Base-by-base conservation (phyloP, 2,329 filamentous ascomycete genomes). In the Phialocephala subalpina region DNA sequence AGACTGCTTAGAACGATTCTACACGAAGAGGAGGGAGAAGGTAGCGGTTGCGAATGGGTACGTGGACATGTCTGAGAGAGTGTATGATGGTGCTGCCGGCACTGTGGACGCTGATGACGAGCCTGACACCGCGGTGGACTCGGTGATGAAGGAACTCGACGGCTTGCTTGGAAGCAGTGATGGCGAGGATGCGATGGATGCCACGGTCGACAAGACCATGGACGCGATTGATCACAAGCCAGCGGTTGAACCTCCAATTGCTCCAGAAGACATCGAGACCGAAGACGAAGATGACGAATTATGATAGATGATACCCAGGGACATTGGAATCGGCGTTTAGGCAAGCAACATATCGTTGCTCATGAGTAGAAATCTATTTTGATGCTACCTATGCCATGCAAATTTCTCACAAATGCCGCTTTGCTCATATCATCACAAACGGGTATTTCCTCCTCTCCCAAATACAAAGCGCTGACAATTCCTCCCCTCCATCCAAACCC, bases 1-100 rank as follows among this genome's bases (percentile, higher is more conserved):
- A 67, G 89, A 90, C 70, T 94, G 88, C 77, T 81, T 98, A 29
- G 92, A 97, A 64, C 82, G 81, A 2, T 98, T 97, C 78, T 98
- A 98, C 81, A 80, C 82, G 68, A 83, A 83, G 71, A 83, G 94
- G 52, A 75, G 66, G 59, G 74, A 76, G 57, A 68, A 52, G 16
- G 40, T 76, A 42, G 66, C 38, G n/a, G 68, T 68, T 16, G 20
- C 66, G 53, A 68, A 69, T 36, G 63, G 42, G 25, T 61, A 65
- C 18, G 53, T 59, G 25, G 59, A 53, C 27, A 27, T 42, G 38
- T 47, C 18, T 35, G 65, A 60, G 57, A 57, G 57, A n/a, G 60
- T 11, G 25, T 11, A 27, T 65, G 59, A 63, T 52, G 25, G 55
- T n/a, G 45, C 16, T 29, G 9, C 25, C 3, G 25, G 14, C 18